Percentiles rank a stretch among this genome's conserved stretches.
These are phyloP conservation scores for Phialophora chinensis DNA, from an alignment of 2,329 filamentous ascomycete species.

Conservation along the genomic window DNA sequence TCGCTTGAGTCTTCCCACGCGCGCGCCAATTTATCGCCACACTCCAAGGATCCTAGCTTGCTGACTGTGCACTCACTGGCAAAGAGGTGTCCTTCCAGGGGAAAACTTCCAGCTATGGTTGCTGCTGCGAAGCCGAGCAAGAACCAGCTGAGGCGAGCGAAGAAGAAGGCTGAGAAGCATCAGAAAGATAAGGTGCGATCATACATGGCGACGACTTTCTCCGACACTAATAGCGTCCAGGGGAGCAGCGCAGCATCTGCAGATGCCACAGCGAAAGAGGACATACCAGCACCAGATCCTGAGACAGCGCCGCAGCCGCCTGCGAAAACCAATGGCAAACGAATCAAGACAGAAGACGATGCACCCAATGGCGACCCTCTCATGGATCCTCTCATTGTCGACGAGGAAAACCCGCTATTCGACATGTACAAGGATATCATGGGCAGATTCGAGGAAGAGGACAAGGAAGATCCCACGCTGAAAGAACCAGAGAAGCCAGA, in stretches of 20 bases:
- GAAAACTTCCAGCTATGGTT: constrained; percentile 27
- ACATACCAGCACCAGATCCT: constrained; percentile 14
- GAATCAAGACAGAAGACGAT: constrained; percentile 30
- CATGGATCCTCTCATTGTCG: constrained; percentile 53
- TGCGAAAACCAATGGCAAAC: constrained; percentile 23
- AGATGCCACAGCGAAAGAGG: neutral
- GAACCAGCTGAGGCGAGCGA: constrained; percentile 89
- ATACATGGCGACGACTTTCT: neutral
- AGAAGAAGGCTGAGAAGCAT: constrained; percentile 92
- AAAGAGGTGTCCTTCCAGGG: neutral
- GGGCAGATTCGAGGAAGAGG: constrained; percentile 72
- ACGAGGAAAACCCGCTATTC: constrained; percentile 76
- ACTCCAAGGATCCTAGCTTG: neutral
- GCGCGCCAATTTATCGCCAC: neutral
- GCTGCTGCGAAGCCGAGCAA: constrained; percentile 75
- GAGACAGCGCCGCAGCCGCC: constrained; percentile 21
- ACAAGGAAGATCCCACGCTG: constrained; percentile 67
- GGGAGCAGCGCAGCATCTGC: constrained; percentile 30
- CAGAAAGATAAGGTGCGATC: constrained; percentile 70
- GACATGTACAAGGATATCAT: constrained; percentile 84
- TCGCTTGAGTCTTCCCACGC: neutral
- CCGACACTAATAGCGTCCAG: constrained; percentile 27
- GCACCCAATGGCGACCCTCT: constrained; percentile 56
- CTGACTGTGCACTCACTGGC: neutral
- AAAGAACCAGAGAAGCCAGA: constrained; percentile 80